A percentile compares a stretch with the other conserved stretches of the same genome.
phyloP scores from a whole-genome alignment of 2,329 filamentous ascomycete genomes.

The Madurella fahalii region DNA sequence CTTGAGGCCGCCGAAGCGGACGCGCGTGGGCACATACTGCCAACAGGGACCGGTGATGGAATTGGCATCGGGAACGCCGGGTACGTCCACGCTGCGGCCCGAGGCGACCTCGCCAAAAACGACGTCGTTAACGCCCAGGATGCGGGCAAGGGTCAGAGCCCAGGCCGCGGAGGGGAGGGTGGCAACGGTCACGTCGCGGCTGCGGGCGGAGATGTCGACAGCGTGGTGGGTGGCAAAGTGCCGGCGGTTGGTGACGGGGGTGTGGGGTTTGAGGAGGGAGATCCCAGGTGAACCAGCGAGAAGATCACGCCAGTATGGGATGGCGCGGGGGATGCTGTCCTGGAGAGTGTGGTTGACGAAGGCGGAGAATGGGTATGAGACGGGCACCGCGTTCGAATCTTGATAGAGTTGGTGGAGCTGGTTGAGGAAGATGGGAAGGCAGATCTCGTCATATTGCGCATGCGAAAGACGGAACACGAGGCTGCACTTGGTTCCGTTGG shows the following conservation, averaged over 20 bases:
- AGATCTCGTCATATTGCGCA: conserved; percentile 67
- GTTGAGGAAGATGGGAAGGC: conserved; percentile 56
- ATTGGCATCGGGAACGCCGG: conserved; percentile 49
- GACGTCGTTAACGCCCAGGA: conserved; percentile 50
- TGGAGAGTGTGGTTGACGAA: conserved; percentile 43
- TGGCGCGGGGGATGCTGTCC: conserved; percentile 44
- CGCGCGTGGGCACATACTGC: conserved; percentile 62
- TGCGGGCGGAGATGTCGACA: conserved; percentile 44
- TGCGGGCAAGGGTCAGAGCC: conserved; percentile 58
- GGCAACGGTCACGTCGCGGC: conserved; percentile 56
- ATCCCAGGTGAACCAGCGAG: conserved; percentile 51
- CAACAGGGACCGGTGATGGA: conserved; percentile 61
- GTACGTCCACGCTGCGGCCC: conserved; percentile 57
- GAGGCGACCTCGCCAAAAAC: conserved; percentile 64
- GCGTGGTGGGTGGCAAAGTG: conserved; percentile 42
- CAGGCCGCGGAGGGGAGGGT: conserved; percentile 65
- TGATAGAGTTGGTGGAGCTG: conserved; percentile 55
- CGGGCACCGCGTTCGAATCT: conserved; percentile 25
- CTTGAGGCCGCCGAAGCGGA: conserved; percentile 43
- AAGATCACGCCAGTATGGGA: conserved; percentile 58
- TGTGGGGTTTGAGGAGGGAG: conserved; percentile 38
- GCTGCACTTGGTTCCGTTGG: conserved; percentile 31
- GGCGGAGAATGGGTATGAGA: conserved; percentile 41
- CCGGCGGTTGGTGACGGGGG: conserved; percentile 33
- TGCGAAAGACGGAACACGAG: conserved; percentile 63